Evolutionary conservation across 805 yeast genomes (phyloP), one percentile per base, ranked within the genome.

Genomic region (Candida broadrunensis): DNA sequence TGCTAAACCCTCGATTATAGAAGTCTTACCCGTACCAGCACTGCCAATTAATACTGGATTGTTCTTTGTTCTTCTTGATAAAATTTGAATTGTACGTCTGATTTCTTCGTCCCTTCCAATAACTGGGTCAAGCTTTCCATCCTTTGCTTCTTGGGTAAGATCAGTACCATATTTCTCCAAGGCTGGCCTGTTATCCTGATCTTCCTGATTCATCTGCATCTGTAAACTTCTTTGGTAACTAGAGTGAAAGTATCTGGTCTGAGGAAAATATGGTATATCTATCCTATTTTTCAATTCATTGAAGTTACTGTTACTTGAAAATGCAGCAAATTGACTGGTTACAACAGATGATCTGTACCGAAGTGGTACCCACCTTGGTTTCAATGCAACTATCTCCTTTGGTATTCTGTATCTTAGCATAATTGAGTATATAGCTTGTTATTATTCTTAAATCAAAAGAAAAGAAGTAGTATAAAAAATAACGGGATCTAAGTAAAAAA

Each of bases 1-100:
- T 0, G 98, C 98, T 30, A 93, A 70, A 0, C 98, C 99, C 58
- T 93, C 99, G 80, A 93, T 85, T 43, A 93, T 81, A 5, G 98
- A 95, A 0, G 98, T 93, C 62, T 91, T 91, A 67, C 99, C 99
- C 0, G 97, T 95, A 66, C 99, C 99, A 1, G 99, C 99, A 50
- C 86, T 81, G 47, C 99, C 99, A 32, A 93, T 89, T 40, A 91
- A 63, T 1, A 93, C 96, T 0, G 99, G 99, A 56, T 91, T 91
- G 61, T 93, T 93, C 63, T 91, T 91, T 1, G 97, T 89, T 60
- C 98, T 75, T 51, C 99, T 72, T 1, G 97, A 88, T 34, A 91
- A 67, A 36, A 91, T 90, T 60, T 91, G 98, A 42, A 91, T 84
- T 0, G 98, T 91, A 44, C 99, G 73, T 43, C 91, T 76, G 42